Conservation (phyloP, 192 early-diverging fungal genomes). For the Coemansia sp. region DNA sequence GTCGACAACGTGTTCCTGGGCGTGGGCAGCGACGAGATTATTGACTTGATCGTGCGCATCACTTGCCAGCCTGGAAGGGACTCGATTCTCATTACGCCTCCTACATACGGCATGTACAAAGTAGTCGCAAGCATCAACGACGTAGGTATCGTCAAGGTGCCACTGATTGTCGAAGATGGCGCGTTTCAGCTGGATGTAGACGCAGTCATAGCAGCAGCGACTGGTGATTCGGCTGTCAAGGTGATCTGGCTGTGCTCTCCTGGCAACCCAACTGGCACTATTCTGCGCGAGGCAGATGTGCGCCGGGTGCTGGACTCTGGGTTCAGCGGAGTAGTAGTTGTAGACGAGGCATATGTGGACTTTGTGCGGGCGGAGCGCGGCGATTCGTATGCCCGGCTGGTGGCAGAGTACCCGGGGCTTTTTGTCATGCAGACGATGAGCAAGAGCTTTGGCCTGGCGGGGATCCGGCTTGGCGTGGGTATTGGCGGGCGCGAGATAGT, state of each 20-base stretch:
- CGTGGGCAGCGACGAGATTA: constrained; percentile 95
- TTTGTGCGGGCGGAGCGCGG: constrained; percentile 71
- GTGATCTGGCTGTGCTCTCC: constrained; percentile 95
- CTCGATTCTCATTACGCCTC: constrained; percentile 91
- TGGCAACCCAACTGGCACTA: constrained; percentile 96
- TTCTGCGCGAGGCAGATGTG: constrained; percentile 63
- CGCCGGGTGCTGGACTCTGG: constrained; percentile 41
- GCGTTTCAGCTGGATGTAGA: constrained; percentile 49
- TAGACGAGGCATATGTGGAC: constrained; percentile 99
- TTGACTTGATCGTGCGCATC: constrained; percentile 87
- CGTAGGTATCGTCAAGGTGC: constrained; percentile 83
- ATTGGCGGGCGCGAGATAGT: constrained; percentile 79
- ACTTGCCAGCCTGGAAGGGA: constrained; percentile 89
- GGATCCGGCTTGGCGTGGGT: constrained; percentile 87
- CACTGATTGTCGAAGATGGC: constrained; percentile 69
- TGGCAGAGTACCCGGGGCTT: constrained; percentile 83
- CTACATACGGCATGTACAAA: constrained; percentile 99
- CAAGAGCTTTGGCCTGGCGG: constrained; percentile 98
- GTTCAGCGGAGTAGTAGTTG: constrained; percentile 85
- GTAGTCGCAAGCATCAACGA: constrained; percentile 94
- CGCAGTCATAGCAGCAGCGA: constrained; percentile 53
- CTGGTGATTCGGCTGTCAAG: constrained; percentile 79
- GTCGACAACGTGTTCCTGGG: constrained; percentile 86
- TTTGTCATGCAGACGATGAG: constrained; percentile 97
- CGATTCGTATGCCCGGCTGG: constrained; percentile 75